These are phyloP conservation scores for Globisporangium uncinulatum DNA, from an alignment of 352 stramenopile genomes.

Conservation along the genomic window DNA sequence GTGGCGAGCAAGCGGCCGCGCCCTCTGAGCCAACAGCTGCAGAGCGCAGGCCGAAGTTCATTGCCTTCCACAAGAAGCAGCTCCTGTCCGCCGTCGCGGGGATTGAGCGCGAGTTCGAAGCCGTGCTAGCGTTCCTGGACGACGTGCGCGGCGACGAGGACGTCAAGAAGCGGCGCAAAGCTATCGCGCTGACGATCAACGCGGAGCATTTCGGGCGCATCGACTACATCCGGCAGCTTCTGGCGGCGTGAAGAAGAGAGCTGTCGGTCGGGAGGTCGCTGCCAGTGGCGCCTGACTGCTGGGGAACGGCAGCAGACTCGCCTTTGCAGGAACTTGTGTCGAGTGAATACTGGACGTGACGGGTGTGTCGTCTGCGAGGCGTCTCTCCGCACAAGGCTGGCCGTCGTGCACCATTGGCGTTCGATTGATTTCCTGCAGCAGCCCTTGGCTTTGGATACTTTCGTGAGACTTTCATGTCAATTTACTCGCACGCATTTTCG, in stretches of 20 bases:
- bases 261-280: background rate
- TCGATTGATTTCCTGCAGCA: no score
- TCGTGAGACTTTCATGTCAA: no score
- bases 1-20: background rate
- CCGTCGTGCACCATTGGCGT: no score
- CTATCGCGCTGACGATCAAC: constrained; percentile 56
- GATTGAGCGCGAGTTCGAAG: constrained; percentile 77
- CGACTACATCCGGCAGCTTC: constrained; percentile 41
- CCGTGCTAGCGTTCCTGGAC: constrained; percentile 72
- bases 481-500: background rate
- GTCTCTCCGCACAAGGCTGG: no score
- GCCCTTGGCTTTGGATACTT: no score
- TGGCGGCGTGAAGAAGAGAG: background rate
- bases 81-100: constrained; percentile 31
- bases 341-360: no score
- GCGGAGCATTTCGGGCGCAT: constrained; percentile 64
- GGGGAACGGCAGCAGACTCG: no score
- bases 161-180: constrained; percentile 65
- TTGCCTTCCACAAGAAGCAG: constrained; percentile 32
- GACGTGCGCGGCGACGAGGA: constrained; percentile 59
- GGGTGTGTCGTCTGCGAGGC: no score
- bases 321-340: no score
- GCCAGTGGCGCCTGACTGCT: no score
- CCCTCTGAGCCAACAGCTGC: background rate
- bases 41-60: constrained; percentile 1